These are phyloP conservation scores for Talaromyces nanjingensis DNA, from an alignment of 495 filamentous ascomycete genomes.

Conservation along the genomic window DNA sequence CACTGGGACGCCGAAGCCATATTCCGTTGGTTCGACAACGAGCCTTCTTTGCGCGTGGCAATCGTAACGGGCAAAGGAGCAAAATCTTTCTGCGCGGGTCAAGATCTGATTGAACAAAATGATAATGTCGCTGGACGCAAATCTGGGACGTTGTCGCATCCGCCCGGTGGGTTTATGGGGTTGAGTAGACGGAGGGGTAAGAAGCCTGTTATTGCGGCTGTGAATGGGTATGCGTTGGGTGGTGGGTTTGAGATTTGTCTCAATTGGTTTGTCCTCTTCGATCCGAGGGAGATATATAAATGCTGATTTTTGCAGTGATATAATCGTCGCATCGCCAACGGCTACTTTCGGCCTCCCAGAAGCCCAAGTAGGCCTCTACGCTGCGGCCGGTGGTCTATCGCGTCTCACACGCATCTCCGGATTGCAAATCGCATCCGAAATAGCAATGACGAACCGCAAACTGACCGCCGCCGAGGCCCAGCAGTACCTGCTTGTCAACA, in stretches of 20 bases:
- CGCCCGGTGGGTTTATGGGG: slow-evolving; percentile 30
- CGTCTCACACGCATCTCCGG: slow-evolving; percentile 56
- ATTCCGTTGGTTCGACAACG: slow-evolving; percentile 50
- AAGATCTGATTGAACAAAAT: slow-evolving; percentile 47
- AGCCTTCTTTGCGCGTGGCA: slow-evolving; percentile 47
- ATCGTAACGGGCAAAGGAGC: slow-evolving; percentile 47
- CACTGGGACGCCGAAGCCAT: slow-evolving; percentile 46
- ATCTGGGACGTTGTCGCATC: slow-evolving; percentile 15
- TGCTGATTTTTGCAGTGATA: slow-evolving; percentile 33
- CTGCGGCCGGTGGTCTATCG: slow-evolving; percentile 60
- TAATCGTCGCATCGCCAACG: slow-evolving; percentile 49
- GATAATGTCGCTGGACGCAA: slow-evolving; percentile 18
- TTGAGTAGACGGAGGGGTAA: slow-evolving; percentile 26
- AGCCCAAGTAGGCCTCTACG: slow-evolving; percentile 56
- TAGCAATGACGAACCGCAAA: slow-evolving; percentile 54
- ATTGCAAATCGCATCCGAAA: slow-evolving; percentile 56
- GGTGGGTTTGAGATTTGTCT: slow-evolving; percentile 67
- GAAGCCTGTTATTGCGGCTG: slow-evolving; percentile 60
- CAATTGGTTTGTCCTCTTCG: slow-evolving; percentile 34
- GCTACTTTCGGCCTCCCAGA: slow-evolving; percentile 60
- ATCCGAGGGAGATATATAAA: not conserved
- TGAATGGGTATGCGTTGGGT: slow-evolving; percentile 62
- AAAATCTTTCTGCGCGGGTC: slow-evolving; percentile 53
- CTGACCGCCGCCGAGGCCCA: slow-evolving; percentile 49
- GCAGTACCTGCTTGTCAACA: slow-evolving; percentile 57